Evolutionary conservation across 441 rosid species (phyloP), one percentile per base, ranked within the genome.

Genomic region (Syzygium syzygioides): DNA sequence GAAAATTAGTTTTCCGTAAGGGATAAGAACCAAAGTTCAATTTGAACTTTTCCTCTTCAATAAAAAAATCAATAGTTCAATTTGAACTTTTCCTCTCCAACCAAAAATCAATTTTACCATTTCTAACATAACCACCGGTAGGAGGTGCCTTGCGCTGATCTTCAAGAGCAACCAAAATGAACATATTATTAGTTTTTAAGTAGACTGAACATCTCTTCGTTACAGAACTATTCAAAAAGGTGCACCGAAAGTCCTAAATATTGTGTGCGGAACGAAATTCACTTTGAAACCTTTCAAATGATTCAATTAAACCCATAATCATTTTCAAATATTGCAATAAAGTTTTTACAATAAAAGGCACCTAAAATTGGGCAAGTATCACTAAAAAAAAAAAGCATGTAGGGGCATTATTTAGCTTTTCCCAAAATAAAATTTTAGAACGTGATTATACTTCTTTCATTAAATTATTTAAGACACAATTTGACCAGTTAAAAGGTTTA

Each of bases 401-500:
- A 55, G 48, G 57, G 26, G 14, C 6, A 2, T 68, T 68, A 30
- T 4, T 68, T 32, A 32, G 1, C 1, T 32, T 68, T 66, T 66
- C 19, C 9, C 2, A 32, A 32, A 66, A 66, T 1, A 32, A 66
- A 1, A 8, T 32, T 66, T 0, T 7, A 9, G 0, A 4, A 68
- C 0, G 0, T 18, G 0, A 6, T n/a, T 64, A 1, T 2, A 3
- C 15, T 64, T 64, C 14, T 64, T 1, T n/a, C 18, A 2, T 9
- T 14, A 64, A 64, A 64, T n/a, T 7, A n/a, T 62, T 62, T n/a
- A 62, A 55, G 0, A 62, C 3, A 14, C 10, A 7, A 62, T 14
- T 4, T 6, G 15, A 62, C 0, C 10, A 62, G 14, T n/a, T 4
- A 0, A 14, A n/a, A n/a, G 20, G 3, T 14, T 62, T 4, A 1